Evolutionary conservation across 1,139 yeast species (phyloP), one percentile per base, ranked within the genome.

Genomic region (Suhomyces choctaworum): DNA sequence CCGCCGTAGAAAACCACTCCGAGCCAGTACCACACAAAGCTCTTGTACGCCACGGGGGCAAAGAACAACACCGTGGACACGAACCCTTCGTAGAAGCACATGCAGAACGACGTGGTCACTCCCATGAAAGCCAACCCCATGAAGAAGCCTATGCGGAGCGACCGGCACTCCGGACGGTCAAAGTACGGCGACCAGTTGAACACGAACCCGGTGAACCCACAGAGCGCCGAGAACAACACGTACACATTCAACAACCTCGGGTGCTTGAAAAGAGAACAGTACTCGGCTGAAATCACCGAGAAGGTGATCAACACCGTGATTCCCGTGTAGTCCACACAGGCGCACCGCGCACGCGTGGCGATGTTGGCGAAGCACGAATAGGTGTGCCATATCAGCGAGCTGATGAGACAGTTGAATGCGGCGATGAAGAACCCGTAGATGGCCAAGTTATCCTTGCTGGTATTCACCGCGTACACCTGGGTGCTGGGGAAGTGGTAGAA

Each of bases 291-390:
- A 27, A 92, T 68, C 33, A 92, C 84, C 1, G 96, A 86, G n/a
- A 95, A 90, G 0, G 96, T 84, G 47, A 92, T 89, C 44, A 92
- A 67, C 9, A 89, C 75, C 0, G 97, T 88, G 48, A 92, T 92
- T 1, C 98, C 98, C 7, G 96, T 84, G 58, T 92, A 92, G 63
- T 92, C 98, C 30, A 90, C 81, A 60, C 98, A 92, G 0, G 97
- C 96, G 61, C 86, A 87, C 39, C 78, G 76, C 44, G 81, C 73
- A 55, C 96, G 74, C 39, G 80, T 62, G 16, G 72, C 63, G 31
- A 83, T 62, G 38, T 75, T 74, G 13, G 94, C 80, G 47, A 89
- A 84, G 44, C 89, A 82, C 40, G 85, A 79, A 59, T 88, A 90
- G 2, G 97, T 86, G 61, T 92, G 98, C 97, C 97, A 92, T 19